A percentile compares a stretch with the other conserved stretches of the same genome.
Conservation (phyloP, 2,329 filamentous ascomycete genomes). For the Dactylella cylindrospora region DNA sequence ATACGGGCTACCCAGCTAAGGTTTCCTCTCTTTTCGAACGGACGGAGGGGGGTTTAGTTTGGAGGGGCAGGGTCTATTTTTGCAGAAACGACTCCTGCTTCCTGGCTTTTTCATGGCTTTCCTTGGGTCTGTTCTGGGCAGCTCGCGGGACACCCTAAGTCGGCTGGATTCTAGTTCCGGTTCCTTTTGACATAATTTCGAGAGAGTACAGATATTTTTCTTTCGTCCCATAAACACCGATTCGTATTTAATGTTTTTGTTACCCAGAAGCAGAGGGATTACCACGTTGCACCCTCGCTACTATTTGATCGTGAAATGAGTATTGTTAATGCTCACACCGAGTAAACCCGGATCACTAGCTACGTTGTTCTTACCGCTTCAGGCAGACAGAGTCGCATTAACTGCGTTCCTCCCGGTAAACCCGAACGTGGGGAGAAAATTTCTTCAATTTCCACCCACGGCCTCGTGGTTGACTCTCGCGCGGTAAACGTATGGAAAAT, state of each 20-base stretch:
- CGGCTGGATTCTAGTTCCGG: slow-evolving; percentile 32
- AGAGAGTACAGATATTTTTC: not conserved
- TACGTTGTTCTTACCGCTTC: too few species aligned
- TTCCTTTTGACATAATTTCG: not conserved
- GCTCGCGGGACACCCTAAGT: not conserved
- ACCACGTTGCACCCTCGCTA: not conserved
- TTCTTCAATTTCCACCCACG: too few species aligned
- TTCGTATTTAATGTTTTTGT: not conserved
- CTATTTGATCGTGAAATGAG: slow-evolving; percentile 15
- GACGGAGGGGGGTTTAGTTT: too few species aligned
- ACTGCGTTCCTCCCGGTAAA: too few species aligned
- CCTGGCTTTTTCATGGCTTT: not conserved
- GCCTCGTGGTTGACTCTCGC: too few species aligned
- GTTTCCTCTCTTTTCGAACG: too few species aligned
- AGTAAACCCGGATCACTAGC: too few species aligned
- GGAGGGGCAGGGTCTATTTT: not conserved
- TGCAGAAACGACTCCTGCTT: not conserved
- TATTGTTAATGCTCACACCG: too few species aligned
- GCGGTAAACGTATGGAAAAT: too few species aligned
- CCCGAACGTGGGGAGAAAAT: too few species aligned
- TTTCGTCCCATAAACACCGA: not conserved
- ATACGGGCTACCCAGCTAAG: not conserved
- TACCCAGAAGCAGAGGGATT: not conserved
- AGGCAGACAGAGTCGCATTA: too few species aligned
- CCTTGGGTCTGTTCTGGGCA: too few species aligned